These are phyloP conservation scores for Ceratocystis destructans DNA, from an alignment of 2,329 filamentous ascomycete species.

Conservation along the genomic window DNA sequence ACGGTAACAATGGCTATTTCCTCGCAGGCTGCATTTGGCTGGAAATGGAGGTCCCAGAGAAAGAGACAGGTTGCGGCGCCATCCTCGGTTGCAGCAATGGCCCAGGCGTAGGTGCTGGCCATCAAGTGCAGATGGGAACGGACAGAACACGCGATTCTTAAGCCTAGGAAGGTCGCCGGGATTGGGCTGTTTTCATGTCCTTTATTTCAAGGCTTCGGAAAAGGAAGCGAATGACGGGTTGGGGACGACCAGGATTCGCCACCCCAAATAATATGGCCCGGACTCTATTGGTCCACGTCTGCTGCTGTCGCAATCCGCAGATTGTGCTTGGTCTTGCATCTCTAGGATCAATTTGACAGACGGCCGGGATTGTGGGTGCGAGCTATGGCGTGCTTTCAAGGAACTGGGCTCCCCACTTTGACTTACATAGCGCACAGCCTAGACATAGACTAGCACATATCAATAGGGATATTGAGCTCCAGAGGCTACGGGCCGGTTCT, in stretches of 20 bases:
- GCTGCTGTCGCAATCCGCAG: neutral
- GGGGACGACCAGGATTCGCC: neutral
- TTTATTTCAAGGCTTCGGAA: neutral
- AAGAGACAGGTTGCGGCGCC: conserved; percentile 27
- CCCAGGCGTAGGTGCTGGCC: neutral
- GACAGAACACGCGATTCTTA: conserved; percentile 1
- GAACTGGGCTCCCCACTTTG: conserved; percentile 11
- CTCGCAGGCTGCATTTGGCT: conserved; percentile 33
- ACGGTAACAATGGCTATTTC: conserved; percentile 34
- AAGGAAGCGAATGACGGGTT: neutral
- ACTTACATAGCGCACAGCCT: conserved; percentile 16
- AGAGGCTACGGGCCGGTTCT: neutral
- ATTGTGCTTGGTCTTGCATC: neutral
- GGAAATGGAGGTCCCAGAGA: conserved; percentile 23
- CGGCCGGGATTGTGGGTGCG: neutral
- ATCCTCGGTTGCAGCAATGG: neutral
- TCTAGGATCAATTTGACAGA: neutral
- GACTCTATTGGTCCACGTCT: neutral
- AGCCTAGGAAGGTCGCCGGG: neutral
- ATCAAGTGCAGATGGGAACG: conserved; percentile 21
- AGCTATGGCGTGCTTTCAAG: conserved; percentile 18
- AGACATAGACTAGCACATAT: neutral
- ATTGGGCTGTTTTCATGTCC: neutral
- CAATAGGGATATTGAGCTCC: neutral
- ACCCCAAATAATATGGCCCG: neutral